phyloP scores from a whole-genome alignment of 495 filamentous ascomycete species.

The Aspergillus campestris region DNA sequence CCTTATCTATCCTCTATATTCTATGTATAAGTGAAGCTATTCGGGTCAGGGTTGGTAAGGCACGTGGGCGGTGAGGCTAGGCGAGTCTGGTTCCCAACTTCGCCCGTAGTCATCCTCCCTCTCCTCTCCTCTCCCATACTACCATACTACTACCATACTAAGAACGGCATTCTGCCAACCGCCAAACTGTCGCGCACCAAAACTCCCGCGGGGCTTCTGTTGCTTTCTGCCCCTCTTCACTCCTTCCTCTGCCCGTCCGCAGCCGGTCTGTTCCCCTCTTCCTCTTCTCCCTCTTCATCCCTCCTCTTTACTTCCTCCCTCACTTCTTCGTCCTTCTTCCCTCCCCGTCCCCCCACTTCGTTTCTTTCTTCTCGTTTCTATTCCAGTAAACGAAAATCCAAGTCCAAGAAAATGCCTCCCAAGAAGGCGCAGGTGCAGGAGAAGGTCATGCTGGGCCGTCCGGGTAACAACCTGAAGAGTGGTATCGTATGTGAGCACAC shows the following conservation, averaged over 20 bases:
- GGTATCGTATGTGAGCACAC: constrained; percentile 84
- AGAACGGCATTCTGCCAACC: no score
- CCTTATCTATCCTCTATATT: no score
- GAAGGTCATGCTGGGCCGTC: constrained; percentile 69
- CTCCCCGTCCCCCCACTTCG: constrained; percentile 21
- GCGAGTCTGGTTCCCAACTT: no score
- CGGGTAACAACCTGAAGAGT: constrained; percentile 97
- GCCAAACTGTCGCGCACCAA: no score
- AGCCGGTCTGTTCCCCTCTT: constrained; percentile 42
- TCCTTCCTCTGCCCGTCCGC: constrained; percentile 32
- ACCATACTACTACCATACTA: no score
- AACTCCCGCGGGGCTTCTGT: no score
- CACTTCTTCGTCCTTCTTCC: constrained; percentile 14
- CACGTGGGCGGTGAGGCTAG: constrained; percentile 15
- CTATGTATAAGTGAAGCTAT: constrained; percentile 3
- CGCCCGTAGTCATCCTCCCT: no score
- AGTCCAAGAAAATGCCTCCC: constrained; percentile 41
- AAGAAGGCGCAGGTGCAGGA: constrained; percentile 48
- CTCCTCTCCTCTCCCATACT: no score
- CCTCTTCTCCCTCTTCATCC: constrained; percentile 13
- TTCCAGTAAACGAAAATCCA: constrained; percentile 38
- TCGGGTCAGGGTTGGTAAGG: constrained; percentile 1
- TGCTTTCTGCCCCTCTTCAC: constrained; percentile 1
- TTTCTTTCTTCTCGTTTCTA: constrained; percentile 31
- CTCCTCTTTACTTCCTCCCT: constrained; percentile 20